Conservation (phyloP, 2,329 filamentous ascomycete genomes). For the Amauroascus niger region DNA sequence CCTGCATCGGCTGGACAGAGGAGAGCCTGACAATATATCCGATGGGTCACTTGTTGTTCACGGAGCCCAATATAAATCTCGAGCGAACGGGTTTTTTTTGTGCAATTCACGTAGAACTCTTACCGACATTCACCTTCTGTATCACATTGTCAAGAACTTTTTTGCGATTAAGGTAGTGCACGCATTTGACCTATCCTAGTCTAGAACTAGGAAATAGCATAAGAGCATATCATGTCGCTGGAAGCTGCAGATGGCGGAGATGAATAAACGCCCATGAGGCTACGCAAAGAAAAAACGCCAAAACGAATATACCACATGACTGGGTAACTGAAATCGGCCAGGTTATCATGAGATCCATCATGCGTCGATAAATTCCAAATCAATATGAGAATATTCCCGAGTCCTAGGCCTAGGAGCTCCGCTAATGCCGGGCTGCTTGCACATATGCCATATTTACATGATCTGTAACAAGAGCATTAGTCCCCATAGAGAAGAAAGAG, state of each 20-base stretch:
- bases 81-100: background rate
- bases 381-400: background rate
- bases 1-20: background rate
- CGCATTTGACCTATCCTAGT: background rate
- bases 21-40: background rate
- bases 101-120: background rate
- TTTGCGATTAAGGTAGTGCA: background rate
- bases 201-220: background rate
- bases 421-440: background rate
- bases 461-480: constrained; percentile 8
- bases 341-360: background rate
- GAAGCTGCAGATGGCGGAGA: background rate
- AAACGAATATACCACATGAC: background rate
- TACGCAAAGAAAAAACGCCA: background rate
- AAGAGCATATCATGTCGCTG: background rate
- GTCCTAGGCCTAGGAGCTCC: background rate
- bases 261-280: background rate
- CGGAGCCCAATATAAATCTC: background rate
- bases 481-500: background rate
- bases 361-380: background rate
- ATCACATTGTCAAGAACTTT: background rate
- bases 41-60: background rate
- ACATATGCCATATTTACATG: constrained; percentile 9
- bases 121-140: background rate
- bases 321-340: background rate